Conservation (phyloP, 2,329 filamentous ascomycete species). For the Sarocladium strictum region DNA sequence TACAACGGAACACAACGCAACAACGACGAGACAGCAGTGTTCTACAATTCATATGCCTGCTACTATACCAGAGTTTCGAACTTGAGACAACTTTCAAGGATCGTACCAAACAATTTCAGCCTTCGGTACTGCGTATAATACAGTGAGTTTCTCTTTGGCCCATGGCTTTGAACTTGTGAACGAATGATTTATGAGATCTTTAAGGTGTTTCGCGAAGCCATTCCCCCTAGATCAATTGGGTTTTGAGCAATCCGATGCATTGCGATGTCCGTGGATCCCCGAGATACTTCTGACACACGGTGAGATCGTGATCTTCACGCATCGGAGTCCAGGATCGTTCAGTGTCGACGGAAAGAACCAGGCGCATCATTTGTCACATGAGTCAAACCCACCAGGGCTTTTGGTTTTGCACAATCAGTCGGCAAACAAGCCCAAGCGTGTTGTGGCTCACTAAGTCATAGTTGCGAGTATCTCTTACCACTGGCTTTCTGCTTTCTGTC, state of each 20-base stretch:
- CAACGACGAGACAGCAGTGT: neutral
- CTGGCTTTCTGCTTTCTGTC: no score
- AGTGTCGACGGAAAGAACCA: no score
- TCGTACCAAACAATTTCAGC: neutral
- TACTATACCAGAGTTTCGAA: neutral
- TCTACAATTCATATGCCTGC: constrained; percentile 3
- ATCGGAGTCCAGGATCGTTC: no score
- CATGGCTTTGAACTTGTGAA: neutral
- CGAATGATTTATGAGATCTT: neutral
- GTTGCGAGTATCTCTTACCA: no score
- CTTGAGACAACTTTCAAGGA: neutral
- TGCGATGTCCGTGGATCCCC: no score
- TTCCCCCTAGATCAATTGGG: neutral
- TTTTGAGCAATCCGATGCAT: neutral
- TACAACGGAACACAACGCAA: neutral
- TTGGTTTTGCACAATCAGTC: no score
- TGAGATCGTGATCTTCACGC: no score
- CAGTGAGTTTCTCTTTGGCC: neutral
- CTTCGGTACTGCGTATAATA: neutral
- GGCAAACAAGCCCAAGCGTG: no score
- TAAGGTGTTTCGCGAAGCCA: neutral
- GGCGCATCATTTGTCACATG: no score
- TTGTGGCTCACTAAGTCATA: no score
- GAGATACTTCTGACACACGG: no score
- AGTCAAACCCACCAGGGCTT: no score